Evolutionary conservation across 176 grass and related monocot genomes (phyloP), one percentile per base, ranked within the genome.

Genomic region (Oryza punctata): DNA sequence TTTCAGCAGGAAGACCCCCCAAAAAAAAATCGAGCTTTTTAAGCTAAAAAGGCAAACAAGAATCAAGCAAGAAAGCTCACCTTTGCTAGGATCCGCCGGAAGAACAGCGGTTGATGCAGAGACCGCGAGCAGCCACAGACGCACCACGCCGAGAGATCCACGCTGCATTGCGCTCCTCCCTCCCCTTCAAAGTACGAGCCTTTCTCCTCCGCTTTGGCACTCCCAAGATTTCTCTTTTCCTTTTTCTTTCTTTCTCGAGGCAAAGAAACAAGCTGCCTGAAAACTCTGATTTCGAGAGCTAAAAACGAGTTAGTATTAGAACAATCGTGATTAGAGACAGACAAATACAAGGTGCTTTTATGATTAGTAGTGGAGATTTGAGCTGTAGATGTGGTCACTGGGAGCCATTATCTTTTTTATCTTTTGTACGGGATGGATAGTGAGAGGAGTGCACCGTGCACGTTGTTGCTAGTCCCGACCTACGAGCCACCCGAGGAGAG

Each of bases 111-210:
- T 65, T 12, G 67, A 89, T 24, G 76, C 83, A 47, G 80, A 82
- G 75, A 91, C 27, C 28, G 80, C 74, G 38, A 94, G 87, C n/a
- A 96, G 69, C 21, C 88, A 73, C 60, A 91, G 67, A 7, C 49
- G 25, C 40, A 85, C 80, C 78, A 89, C 40, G 57, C 7, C 16
- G 32, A 65, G 64, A 37, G 89, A 87, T 89, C 86, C 72, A 68
- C 69, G 72, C 89, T 81, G 73, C 86, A 86, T 86, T 78, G 61
- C 70, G 72, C 63, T 63, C 19, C 8, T 76, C 54, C 29, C 63
- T 75, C 45, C 66, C 16, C 21, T 71, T 63, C 30, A 25, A 67
- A 72, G 60, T 78, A 70, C 63, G 28, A 88, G 74, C 13, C 32
- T 71, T 87, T 65, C 50, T 76, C 67, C 24, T 13, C 59, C 19